These are phyloP conservation scores for Saccharomycopsis malanga DNA, from an alignment of 805 yeast species.

Conservation along the genomic window DNA sequence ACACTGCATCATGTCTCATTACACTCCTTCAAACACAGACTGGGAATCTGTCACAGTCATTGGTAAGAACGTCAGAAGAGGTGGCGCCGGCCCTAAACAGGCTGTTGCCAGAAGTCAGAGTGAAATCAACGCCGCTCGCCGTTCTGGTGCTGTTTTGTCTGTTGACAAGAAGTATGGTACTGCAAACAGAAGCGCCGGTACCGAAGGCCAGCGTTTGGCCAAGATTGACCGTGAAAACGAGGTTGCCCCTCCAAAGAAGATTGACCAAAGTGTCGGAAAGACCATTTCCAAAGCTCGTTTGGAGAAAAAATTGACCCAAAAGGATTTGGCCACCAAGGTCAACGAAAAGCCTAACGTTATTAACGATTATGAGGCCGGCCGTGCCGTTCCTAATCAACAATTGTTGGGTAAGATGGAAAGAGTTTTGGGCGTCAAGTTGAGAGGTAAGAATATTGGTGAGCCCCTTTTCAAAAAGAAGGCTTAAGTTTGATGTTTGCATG, in stretches of 20 bases:
- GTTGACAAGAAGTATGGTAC: conserved; percentile 86
- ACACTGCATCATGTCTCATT: conserved; percentile 15
- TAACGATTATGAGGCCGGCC: conserved; percentile 94
- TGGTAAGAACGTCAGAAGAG: conserved; percentile 83
- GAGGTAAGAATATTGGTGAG: conserved; percentile 93
- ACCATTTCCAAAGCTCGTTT: conserved; percentile 80
- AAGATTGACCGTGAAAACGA: conserved; percentile 91
- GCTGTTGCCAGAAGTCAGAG: conserved; percentile 72
- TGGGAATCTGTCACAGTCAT: conserved; percentile 91
- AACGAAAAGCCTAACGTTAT: conserved; percentile 94
- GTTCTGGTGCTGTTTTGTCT: conserved; percentile 81
- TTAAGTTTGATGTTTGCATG: too few species aligned
- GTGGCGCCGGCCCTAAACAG: conserved; percentile 83
- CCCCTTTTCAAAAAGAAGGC: conserved; percentile 63
- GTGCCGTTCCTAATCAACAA: conserved; percentile 96
- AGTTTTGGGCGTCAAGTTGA: conserved; percentile 85
- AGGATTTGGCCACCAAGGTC: conserved; percentile 91
- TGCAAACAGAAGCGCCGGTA: conserved; percentile 51
- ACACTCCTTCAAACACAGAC: conserved; percentile 39
- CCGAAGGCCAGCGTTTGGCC: conserved; percentile 93
- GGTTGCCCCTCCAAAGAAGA: conserved; percentile 85
- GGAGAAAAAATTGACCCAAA: conserved; percentile 85
- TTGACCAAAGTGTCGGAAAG: conserved; percentile 79
- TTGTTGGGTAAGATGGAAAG: conserved; percentile 87
- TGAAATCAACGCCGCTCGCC: conserved; percentile 87